Base-by-base conservation (phyloP, 1,284 basidiomycete species). In the Fomitopsis betulina region DNA sequence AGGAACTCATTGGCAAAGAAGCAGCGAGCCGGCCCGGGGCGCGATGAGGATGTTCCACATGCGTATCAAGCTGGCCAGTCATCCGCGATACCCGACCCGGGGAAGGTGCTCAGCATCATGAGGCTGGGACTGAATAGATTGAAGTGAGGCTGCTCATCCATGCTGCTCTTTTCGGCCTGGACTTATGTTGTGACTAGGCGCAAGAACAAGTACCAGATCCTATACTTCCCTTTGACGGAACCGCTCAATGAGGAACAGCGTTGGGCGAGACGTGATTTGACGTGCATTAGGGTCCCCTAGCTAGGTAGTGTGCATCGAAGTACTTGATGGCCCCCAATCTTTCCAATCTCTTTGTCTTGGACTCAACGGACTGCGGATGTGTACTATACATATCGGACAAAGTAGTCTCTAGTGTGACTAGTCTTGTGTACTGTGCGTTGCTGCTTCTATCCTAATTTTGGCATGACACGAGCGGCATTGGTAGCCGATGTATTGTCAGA, bases 241-340 rank as follows among this genome's bases (percentile, higher is more conserved):
- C 83, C 85, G 5, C 70, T 89, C 42, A 79, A 77, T 1, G 77
- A 82, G 13, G 58, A 68, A 19, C 80, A 90, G 67, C 81, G 77
- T 56, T 65, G 60, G 55, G 60, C 67, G 50, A 74, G 81, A 56
- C 86, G 79, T 64, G 72, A 79, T 5, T 79, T 91, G 32, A 79
- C 70, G 2, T 87, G 86, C 61, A 67, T 71, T 43, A 61, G 61
- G 43, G 32, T 65, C 32, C n/a, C 15, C 6, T 47, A 47, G 25
- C 23, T 30, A 30, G n/a, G n/a, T n/a, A n/a, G n/a, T n/a, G n/a
- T n/a, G n/a, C n/a, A n/a, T 19, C 40, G n/a, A 33, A 8, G n/a
- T 10, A 42, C 4, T 21, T 42, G 4, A 19, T 21, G 17, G 7
- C n/a, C n/a, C n/a, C 8, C 15, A n/a, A 43, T 23, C 17, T 23